These are phyloP conservation scores for Boletus tomentosulus DNA, from an alignment of 768 basidiomycete genomes.

Conservation along the genomic window DNA sequence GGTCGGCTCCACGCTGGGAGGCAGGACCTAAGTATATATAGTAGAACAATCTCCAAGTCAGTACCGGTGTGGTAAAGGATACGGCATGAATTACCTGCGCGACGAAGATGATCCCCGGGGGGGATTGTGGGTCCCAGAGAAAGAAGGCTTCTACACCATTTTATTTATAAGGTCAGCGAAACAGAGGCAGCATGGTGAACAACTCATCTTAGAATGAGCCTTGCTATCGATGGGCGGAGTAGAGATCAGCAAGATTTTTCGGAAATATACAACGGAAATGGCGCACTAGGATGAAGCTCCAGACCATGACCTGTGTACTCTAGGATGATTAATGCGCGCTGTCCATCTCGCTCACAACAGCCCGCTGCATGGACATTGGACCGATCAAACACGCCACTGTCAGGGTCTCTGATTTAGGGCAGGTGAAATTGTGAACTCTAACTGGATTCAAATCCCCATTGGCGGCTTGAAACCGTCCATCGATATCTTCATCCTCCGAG, in stretches of 20 bases:
- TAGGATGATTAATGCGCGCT: constrained; percentile 3
- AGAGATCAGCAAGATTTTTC: constrained; percentile 18
- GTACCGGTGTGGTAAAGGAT: constrained; percentile 6
- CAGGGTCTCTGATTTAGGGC: constrained; percentile 33
- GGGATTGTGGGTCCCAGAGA: constrained; percentile 33
- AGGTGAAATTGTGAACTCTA: constrained; percentile 22
- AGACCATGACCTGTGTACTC: constrained; percentile 8
- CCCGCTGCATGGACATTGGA: background rate
- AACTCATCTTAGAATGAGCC: background rate
- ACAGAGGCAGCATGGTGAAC: constrained; percentile 15
- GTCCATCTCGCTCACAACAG: constrained; percentile 2
- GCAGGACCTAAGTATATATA: constrained; percentile 24
- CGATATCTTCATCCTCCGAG: constrained; percentile 53
- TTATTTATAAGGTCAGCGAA: constrained; percentile 30
- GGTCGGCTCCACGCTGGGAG: constrained; percentile 44
- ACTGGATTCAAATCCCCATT: constrained; percentile 14
- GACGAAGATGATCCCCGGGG: constrained; percentile 26
- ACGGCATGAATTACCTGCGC: constrained; percentile 29
- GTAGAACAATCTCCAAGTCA: constrained; percentile 9
- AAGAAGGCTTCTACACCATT: constrained; percentile 12
- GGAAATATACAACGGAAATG: constrained; percentile 25
- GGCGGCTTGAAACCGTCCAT: constrained; percentile 22
- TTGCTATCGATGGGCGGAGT: constrained; percentile 29
- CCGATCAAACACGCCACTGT: constrained; percentile 24
- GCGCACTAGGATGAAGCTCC: constrained; percentile 15